These are phyloP conservation scores for Ilex aquifolium DNA, from an alignment of 257 asterid species.

Conservation along the genomic window DNA sequence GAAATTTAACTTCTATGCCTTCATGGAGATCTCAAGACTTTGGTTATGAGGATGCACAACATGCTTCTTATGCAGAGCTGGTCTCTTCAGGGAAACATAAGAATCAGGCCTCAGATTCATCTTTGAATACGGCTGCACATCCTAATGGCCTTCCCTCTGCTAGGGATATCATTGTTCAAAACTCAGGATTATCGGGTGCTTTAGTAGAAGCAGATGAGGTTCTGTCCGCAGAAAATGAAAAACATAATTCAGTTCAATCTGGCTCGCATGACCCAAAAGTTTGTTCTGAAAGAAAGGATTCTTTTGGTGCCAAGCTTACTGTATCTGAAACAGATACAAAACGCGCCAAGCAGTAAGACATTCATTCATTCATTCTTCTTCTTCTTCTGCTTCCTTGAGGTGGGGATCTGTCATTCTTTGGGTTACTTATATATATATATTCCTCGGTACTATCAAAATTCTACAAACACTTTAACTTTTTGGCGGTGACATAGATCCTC, in stretches of 20 bases:
- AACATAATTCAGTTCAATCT: slow-evolving; percentile 28
- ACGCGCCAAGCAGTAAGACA: slow-evolving; percentile 67
- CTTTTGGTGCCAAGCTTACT: slow-evolving; percentile 38
- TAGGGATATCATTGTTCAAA: neutral
- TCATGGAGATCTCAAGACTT: slow-evolving; percentile 13
- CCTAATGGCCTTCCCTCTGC: neutral
- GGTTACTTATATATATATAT: too few relatives aligned
- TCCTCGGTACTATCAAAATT: too few relatives aligned
- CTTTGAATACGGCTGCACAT: neutral
- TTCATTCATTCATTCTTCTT: neutral
- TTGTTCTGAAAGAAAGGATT: slow-evolving; percentile 29
- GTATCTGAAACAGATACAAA: slow-evolving; percentile 54
- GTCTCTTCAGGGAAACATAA: slow-evolving; percentile 22
- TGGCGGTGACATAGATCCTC: neutral
- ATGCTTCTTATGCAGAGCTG: slow-evolving; percentile 16
- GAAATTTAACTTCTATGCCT: slow-evolving; percentile 12
- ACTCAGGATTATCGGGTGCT: neutral
- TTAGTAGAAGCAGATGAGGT: slow-evolving; percentile 32
- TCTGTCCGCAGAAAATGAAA: slow-evolving; percentile 21
- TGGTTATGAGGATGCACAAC: slow-evolving; percentile 13
- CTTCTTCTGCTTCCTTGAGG: neutral
- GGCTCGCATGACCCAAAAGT: slow-evolving; percentile 29
- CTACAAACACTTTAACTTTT: neutral
- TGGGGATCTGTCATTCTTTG: too few relatives aligned
- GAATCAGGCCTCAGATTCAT: slow-evolving; percentile 24